Evolutionary conservation across 31 red algal species (phyloP).

Genomic region (Porphyra umbilicalis): DNA sequence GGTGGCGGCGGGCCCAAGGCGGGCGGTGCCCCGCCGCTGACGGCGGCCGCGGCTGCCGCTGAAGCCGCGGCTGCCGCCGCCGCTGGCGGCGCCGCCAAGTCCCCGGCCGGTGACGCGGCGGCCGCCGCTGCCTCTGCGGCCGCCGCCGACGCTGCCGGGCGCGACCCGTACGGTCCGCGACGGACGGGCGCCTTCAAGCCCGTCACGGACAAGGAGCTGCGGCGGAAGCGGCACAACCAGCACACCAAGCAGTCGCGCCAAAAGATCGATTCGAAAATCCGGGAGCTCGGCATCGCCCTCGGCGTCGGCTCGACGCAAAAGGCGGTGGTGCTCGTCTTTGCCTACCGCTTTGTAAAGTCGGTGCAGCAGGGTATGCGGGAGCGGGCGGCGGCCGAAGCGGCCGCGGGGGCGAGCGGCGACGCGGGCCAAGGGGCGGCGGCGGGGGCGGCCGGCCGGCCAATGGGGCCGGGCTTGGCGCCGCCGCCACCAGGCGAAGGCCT

Average conservation of each 20-base stretch:
- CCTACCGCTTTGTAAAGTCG: background rate
- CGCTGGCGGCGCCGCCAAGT: too few relatives aligned
- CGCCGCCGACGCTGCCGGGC: background rate
- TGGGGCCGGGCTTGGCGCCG: too few relatives aligned
- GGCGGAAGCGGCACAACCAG: conserved; percentile 1
- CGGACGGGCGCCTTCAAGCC: background rate
- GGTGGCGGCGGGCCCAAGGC: too few relatives aligned
- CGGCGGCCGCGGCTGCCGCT: too few relatives aligned
- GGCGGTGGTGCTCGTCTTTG: background rate
- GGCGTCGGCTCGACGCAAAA: background rate
- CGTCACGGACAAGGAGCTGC: background rate
- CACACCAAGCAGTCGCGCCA: conserved; percentile 1
- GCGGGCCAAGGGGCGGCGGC: background rate
- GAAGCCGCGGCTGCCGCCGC: too few relatives aligned
- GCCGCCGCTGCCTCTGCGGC: too few relatives aligned
- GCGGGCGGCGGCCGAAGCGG: background rate
- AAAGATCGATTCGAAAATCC: background rate
- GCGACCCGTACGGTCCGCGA: background rate
- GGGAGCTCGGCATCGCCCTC: background rate
- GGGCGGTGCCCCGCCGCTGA: too few relatives aligned
- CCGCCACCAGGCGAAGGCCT: too few relatives aligned
- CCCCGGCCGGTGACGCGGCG: too few relatives aligned
- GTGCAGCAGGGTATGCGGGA: background rate
- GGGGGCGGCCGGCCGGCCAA: background rate
- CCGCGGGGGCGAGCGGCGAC: background rate